Conservation (phyloP, 768 basidiomycete genomes). For the Tricholoma matsutake region DNA sequence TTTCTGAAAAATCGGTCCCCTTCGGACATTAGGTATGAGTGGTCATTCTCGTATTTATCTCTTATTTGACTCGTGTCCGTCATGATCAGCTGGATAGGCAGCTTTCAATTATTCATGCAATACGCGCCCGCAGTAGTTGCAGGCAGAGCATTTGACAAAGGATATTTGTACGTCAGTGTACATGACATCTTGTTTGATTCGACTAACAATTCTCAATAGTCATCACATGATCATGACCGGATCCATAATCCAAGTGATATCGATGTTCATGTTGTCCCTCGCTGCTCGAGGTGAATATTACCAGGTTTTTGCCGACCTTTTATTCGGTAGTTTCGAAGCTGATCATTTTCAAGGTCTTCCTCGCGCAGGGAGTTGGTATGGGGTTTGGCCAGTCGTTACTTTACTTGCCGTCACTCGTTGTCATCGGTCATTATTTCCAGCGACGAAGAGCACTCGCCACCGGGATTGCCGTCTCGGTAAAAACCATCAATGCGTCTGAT, state of each 20-base stretch:
- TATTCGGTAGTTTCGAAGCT: slow-evolving; percentile 10
- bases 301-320: slow-evolving; percentile 28
- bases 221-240: slow-evolving; percentile 35
- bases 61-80: not conserved
- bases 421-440: slow-evolving; percentile 46
- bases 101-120: slow-evolving; percentile 44
- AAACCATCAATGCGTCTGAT: slow-evolving; percentile 14
- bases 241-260: slow-evolving; percentile 33
- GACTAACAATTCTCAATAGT: slow-evolving; percentile 16
- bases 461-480: slow-evolving; percentile 42
- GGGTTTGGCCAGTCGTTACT: slow-evolving; percentile 46
- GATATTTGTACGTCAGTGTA: slow-evolving; percentile 39
- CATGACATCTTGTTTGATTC: too few species aligned
- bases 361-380: slow-evolving; percentile 57
- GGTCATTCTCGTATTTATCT: not conserved
- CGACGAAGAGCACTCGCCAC: slow-evolving; percentile 35
- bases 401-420: slow-evolving; percentile 47
- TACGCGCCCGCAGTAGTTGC: slow-evolving; percentile 38
- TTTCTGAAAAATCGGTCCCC: slow-evolving; percentile 36
- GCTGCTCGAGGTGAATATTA: slow-evolving; percentile 39
- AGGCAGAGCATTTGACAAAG: slow-evolving; percentile 43
- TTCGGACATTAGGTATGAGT: slow-evolving; percentile 42
- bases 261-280: slow-evolving; percentile 45
- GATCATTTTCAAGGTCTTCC: slow-evolving; percentile 36
- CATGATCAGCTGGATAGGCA: slow-evolving; percentile 45